Conservation (phyloP, 805 yeast genomes). For the Cyberlindnera samutprakarnensis region DNA sequence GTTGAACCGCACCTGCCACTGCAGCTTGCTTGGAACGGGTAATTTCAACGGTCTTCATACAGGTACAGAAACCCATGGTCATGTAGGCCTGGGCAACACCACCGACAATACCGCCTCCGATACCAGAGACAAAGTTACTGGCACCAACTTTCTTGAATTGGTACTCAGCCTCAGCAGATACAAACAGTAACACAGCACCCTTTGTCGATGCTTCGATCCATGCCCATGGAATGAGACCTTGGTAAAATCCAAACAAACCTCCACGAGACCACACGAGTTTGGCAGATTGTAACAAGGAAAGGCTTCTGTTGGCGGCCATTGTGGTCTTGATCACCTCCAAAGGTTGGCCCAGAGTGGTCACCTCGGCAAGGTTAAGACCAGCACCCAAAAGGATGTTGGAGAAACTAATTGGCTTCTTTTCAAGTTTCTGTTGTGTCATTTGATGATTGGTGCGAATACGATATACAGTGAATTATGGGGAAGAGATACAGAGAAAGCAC, state of each 20-base stretch:
- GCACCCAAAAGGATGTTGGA: constrained; percentile 92
- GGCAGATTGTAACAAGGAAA: constrained; percentile 60
- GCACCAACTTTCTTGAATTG: constrained; percentile 60
- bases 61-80: constrained; percentile 97
- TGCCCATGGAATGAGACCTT: constrained; percentile 98
- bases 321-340: constrained; percentile 94
- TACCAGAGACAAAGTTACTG: constrained; percentile 74
- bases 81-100: constrained; percentile 95
- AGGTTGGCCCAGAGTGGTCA: constrained; percentile 93
- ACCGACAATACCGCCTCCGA: constrained; percentile 92
- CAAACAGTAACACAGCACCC: constrained; percentile 92
- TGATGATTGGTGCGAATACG: too few relatives aligned
- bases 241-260: constrained; percentile 87
- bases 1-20: constrained; percentile 58
- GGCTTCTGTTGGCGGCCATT: constrained; percentile 91
- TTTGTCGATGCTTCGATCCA: constrained; percentile 99
- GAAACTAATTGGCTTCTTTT: constrained; percentile 83
- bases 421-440: constrained; percentile 21
- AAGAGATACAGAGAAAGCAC: too few relatives aligned
- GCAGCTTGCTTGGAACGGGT: constrained; percentile 77
- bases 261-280: constrained; percentile 88
- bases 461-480: too few relatives aligned
- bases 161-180: constrained; percentile 88
- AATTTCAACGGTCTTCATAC: constrained; percentile 98
- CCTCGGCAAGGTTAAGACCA: constrained; percentile 86